A percentile compares a stretch with the other conserved stretches of the same genome.
Conservation (phyloP, 2,329 filamentous ascomycete species). For the Keithomyces neogunnii region DNA sequence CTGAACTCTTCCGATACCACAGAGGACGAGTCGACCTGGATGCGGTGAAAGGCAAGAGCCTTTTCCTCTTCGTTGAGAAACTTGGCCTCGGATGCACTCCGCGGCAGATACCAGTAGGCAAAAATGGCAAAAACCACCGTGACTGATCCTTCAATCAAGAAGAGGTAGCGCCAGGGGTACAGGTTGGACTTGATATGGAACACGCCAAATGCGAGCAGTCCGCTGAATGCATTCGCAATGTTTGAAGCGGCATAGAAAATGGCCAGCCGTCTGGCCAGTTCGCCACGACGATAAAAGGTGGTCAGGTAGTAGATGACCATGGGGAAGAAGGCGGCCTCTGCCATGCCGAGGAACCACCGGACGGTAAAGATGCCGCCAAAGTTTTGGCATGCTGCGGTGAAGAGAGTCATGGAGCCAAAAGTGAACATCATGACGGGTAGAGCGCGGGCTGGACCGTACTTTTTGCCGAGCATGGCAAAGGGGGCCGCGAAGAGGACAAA, state of each 20-base stretch:
- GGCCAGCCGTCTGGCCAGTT: conserved; percentile 39
- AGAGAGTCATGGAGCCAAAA: conserved; percentile 60
- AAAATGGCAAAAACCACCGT: conserved; percentile 56
- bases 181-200: conserved; percentile 36
- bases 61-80: conserved; percentile 62
- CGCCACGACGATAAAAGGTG: conserved; percentile 40
- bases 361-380: conserved; percentile 43
- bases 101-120: conserved; percentile 62
- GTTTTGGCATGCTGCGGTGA: conserved; percentile 41
- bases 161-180: conserved; percentile 39
- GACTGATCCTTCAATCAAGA: conserved; percentile 44
- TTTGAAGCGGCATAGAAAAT: conserved; percentile 70
- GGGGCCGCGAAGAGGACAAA: conserved; percentile 62
- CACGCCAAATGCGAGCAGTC: conserved; percentile 38
- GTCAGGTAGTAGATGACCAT: conserved; percentile 45
- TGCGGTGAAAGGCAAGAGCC: conserved; percentile 61
- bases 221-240: conserved; percentile 54
- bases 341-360: conserved; percentile 43
- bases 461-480: conserved; percentile 57
- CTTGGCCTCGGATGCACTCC: conserved; percentile 50
- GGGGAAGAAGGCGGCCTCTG: conserved; percentile 47
- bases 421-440: conserved; percentile 64
- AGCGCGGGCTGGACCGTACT: conserved; percentile 56
- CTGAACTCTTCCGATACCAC: conserved; percentile 45
- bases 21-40: conserved; percentile 66